Percentiles rank a stretch among this genome's conserved stretches.
These are phyloP conservation scores for Athelia psychrophila DNA, from an alignment of 1,284 basidiomycete species.

Conservation along the genomic window DNA sequence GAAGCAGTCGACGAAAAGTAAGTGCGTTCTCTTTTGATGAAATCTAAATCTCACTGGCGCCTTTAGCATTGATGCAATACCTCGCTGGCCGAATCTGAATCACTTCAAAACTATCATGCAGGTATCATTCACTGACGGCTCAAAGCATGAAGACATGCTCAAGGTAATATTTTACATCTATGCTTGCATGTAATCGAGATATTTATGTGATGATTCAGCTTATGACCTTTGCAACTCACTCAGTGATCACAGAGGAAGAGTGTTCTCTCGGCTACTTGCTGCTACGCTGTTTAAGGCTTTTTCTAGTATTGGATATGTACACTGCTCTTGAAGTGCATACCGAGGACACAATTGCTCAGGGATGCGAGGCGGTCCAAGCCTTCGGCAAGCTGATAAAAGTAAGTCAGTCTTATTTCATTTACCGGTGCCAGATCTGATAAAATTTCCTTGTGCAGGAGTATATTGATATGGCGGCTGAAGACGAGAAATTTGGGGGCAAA, in stretches of 20 bases:
- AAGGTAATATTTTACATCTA: constrained; percentile 24
- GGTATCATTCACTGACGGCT: constrained; percentile 31
- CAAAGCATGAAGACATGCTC: constrained; percentile 34
- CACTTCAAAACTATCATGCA: constrained; percentile 30
- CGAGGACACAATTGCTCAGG: constrained; percentile 20
- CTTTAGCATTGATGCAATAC: constrained; percentile 23
- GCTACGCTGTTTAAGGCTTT: constrained; percentile 23
- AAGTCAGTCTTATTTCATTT: constrained; percentile 5
- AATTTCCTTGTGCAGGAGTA: not conserved
- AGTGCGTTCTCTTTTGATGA: not conserved
- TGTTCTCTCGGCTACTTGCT: constrained; percentile 16
- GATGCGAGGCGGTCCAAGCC: constrained; percentile 13
- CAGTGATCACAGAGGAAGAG: constrained; percentile 16
- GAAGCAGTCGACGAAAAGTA: constrained; percentile 14
- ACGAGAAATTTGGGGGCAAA: constrained; percentile 10
- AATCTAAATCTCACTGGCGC: not conserved
- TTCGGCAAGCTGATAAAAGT: constrained; percentile 20
- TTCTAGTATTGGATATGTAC: constrained; percentile 28
- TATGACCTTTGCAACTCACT: constrained; percentile 25
- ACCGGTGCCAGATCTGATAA: not conserved
- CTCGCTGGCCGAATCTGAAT: constrained; percentile 31
- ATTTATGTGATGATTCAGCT: constrained; percentile 14
- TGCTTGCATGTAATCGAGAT: not conserved
- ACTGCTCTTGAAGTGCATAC: constrained; percentile 29
- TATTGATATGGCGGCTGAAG: not conserved